A percentile compares a stretch with the other conserved stretches of the same genome.
These are phyloP conservation scores for Arabidopsis thaliana DNA, from an alignment of 345 rosid species.

Conservation along the genomic window TAIR10.1 NC_003070.9:19979001-19979500, in stretches of 20 bases:
- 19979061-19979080: neutral
- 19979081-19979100: neutral
- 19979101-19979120: slow-evolving; percentile 14
- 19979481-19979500: neutral
- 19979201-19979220: neutral
- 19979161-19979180: too few relatives aligned
- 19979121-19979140: neutral
- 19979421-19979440: neutral
- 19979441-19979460: neutral
- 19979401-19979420: neutral
- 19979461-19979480: neutral
- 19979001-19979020: neutral
- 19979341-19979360: slow-evolving; percentile 1
- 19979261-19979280: slow-evolving; percentile 5
- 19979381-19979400: neutral
- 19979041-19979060: neutral
- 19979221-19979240: neutral
- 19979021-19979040: neutral
- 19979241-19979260: slow-evolving; percentile 11
- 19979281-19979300: neutral
- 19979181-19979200: too few relatives aligned
- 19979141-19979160: neutral
- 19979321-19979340: neutral
- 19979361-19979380: slow-evolving; percentile 20
- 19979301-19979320: neutral